A percentile compares a stretch with the other conserved stretches of the same genome.
phyloP scores from a whole-genome alignment of 371 early-diverging fungal species.

The Entomophthora muscae region DNA sequence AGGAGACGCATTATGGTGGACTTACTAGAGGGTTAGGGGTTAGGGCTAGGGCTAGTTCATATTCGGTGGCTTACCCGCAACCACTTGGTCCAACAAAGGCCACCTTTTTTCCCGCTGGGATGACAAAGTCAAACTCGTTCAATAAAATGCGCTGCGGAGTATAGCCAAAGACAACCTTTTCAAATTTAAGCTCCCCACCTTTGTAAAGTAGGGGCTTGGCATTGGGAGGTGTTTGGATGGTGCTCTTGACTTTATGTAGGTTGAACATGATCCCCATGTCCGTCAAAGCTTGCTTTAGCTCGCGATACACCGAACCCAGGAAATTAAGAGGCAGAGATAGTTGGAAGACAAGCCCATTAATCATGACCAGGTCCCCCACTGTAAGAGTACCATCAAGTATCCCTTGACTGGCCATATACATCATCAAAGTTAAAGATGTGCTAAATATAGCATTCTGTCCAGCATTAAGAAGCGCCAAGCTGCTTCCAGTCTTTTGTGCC shows the following conservation, averaged over 20 bases:
- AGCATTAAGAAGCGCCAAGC: constrained; percentile 75
- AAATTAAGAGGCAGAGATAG: constrained; percentile 88
- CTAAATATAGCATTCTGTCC: constrained; percentile 89
- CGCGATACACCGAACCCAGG: constrained; percentile 92
- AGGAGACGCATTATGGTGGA: constrained; percentile 62
- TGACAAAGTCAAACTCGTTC: constrained; percentile 51
- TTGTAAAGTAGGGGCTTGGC: constrained; percentile 29
- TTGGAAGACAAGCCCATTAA: constrained; percentile 90
- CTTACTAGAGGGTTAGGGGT: constrained; percentile 22
- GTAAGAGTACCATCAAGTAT: constrained; percentile 68
- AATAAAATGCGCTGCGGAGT: constrained; percentile 52
- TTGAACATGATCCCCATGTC: constrained; percentile 93
- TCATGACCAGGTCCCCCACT: constrained; percentile 92
- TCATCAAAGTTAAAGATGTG: constrained; percentile 71
- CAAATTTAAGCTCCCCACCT: constrained; percentile 56
- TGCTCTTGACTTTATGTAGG: constrained; percentile 39
- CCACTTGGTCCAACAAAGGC: constrained; percentile 95
- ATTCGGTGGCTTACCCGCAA: constrained; percentile 65
- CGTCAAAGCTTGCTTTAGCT: constrained; percentile 75
- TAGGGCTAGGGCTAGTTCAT: not conserved
- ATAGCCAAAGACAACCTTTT: constrained; percentile 80
- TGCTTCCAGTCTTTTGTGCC: constrained; percentile 73
- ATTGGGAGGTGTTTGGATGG: constrained; percentile 27
- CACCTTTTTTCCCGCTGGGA: constrained; percentile 73
- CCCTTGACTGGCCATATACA: constrained; percentile 82